Evolutionary conservation across 768 basidiomycete genomes (phyloP), one percentile per base, ranked within the genome.

Genomic region (Gautieria morchelliformis): DNA sequence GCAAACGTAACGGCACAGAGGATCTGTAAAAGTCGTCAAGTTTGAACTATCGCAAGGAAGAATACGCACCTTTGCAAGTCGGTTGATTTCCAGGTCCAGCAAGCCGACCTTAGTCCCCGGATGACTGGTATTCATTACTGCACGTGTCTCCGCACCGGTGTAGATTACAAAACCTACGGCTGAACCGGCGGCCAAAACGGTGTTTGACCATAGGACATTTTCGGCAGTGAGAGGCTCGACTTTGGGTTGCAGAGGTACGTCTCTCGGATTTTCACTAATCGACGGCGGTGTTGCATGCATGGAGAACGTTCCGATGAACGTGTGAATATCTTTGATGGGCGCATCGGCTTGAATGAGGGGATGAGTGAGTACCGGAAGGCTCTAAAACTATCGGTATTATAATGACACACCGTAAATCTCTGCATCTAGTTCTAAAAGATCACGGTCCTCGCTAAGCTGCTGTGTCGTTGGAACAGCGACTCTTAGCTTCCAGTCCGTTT

Each of bases 51-150:
- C 14, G 24, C 17, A 32, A 30, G 47, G 39, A 19, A 58, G 27
- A 41, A 17, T 40, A 64, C 70, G 14, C 53, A 92, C 94, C 81
- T 99, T 99, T 4, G 96, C 93, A 40, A 99, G 79, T 48, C 83
- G 82, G 67, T 98, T 98, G 62, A 99, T 94, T 70, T 99, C 96
- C 50, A 92, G 65, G 71, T 99, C 96, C 56, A 98, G 68, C 48
- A 94, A 66, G 3, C 96, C 96, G 47, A 90, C 81, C 69, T 99
- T 99, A 1, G 94, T 98, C 63, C 85, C 87, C 0, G 96, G 94
- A 70, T 95, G 93, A 63, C 90, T 93, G 4, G 96, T 99, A 63
- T 99, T 99, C 92, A 99, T 93, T 22, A 97, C 95, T 1, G 96
- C 96, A 56, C 96, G 77, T 7, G 95, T 98, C 69, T 99, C 94